phyloP scores from a whole-genome alignment of 352 stramenopile species.

The Phytopythium mirpurense region DNA sequence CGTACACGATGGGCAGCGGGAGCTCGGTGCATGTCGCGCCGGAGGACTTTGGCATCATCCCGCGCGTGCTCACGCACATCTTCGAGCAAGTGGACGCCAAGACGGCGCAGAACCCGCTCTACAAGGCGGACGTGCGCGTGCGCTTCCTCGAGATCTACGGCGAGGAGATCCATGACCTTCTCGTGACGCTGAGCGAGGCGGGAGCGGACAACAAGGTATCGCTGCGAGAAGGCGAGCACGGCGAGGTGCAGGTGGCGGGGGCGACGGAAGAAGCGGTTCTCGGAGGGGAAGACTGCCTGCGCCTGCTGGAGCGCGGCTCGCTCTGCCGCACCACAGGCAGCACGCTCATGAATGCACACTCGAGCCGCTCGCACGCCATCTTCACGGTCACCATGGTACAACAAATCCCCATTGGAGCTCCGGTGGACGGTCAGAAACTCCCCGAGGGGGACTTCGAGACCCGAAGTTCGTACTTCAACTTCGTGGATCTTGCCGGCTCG shows the following conservation, averaged over 20 bases:
- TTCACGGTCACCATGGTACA: conserved; percentile 87
- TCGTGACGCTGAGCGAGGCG: conserved; percentile 67
- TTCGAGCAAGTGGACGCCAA: conserved; percentile 76
- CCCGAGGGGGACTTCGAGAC: conserved; percentile 69
- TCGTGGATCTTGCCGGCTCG: conserved; percentile 90
- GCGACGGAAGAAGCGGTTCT: conserved; percentile 67
- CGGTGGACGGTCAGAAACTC: conserved; percentile 24
- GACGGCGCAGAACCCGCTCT: conserved; percentile 47
- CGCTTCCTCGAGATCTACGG: conserved; percentile 92
- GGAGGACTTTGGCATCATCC: conserved; percentile 86
- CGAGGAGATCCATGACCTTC: conserved; percentile 88
- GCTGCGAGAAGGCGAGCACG: conserved; percentile 80
- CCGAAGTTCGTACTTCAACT: conserved; percentile 87
- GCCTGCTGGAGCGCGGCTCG: conserved; percentile 79
- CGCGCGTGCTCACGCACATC: conserved; percentile 78
- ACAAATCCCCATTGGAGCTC: conserved; percentile 54
- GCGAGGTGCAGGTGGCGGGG: conserved; percentile 80
- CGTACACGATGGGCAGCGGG: conserved; percentile 86
- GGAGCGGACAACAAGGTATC: conserved; percentile 62
- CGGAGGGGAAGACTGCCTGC: conserved; percentile 70
- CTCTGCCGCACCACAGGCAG: conserved; percentile 79
- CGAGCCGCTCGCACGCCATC: conserved; percentile 90
- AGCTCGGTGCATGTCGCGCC: conserved; percentile 73
- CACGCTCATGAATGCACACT: conserved; percentile 92
- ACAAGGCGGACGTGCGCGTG: conserved; percentile 61